A percentile compares a stretch with the other conserved stretches of the same genome.
These are phyloP conservation scores for Calonectria henricotiae DNA, from an alignment of 2,329 filamentous ascomycete species.

Conservation along the genomic window DNA sequence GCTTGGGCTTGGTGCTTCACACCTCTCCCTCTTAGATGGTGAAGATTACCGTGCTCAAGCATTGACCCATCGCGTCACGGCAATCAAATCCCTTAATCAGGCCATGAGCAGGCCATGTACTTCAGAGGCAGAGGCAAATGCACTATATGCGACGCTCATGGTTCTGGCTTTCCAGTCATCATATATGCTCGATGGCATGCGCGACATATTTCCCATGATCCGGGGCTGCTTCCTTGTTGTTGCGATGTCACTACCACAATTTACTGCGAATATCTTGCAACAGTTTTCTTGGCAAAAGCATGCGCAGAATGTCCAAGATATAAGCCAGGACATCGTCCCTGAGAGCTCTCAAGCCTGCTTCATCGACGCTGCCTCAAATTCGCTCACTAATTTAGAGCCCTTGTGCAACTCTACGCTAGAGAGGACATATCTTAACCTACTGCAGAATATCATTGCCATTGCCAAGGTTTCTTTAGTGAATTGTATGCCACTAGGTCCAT, in stretches of 20 bases:
- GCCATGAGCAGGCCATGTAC: conserved; percentile 48
- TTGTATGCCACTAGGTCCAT: not conserved
- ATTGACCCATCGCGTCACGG: conserved; percentile 54
- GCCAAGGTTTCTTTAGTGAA: not conserved
- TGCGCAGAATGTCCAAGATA: not conserved
- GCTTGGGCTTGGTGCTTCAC: conserved; percentile 57
- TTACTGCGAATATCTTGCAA: conserved; percentile 24
- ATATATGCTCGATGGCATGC: conserved; percentile 58
- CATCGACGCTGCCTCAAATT: conserved; percentile 3
- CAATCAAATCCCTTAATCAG: conserved; percentile 55
- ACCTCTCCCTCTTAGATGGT: conserved; percentile 51
- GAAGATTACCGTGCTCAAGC: conserved; percentile 48
- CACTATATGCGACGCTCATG: conserved; percentile 55
- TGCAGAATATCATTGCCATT: not conserved
- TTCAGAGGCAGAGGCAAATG: conserved; percentile 55
- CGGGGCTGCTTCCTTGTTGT: conserved; percentile 52
- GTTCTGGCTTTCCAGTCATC: conserved; percentile 56
- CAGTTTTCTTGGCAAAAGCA: conserved; percentile 29
- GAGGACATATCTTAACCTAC: not conserved
- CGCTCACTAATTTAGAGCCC: conserved; percentile 10
- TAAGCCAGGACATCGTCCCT: not conserved
- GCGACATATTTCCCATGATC: conserved; percentile 55
- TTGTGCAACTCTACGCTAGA: conserved; percentile 18
- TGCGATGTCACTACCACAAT: not conserved
- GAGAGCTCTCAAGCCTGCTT: not conserved